A percentile compares a stretch with the other conserved stretches of the same genome.
Evolutionary conservation across 1,284 basidiomycete species (phyloP).

Genomic region (Xerocomus nothofagi): DNA sequence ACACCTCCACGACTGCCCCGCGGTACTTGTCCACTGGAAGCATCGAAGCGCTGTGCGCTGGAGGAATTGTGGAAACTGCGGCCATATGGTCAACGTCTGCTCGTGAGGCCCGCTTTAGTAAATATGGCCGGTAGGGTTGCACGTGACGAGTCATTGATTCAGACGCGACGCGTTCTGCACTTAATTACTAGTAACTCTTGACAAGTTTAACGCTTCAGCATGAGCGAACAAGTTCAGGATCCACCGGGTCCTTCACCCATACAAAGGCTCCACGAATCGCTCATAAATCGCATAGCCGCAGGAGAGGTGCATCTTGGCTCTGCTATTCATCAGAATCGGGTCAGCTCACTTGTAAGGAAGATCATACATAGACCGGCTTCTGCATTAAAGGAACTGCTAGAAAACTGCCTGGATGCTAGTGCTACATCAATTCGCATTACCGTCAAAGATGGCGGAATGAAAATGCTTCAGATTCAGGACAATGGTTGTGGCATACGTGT

Average conservation of each 20-base stretch:
- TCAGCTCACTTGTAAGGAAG: slow-evolving; percentile 43
- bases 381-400: slow-evolving; percentile 94
- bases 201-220: too few relatives aligned
- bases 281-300: slow-evolving; percentile 82
- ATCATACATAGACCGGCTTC: slow-evolving; percentile 97
- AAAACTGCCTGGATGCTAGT: slow-evolving; percentile 94
- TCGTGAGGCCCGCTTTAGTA: too few relatives aligned
- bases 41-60: slow-evolving; percentile 5
- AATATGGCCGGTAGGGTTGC: background rate
- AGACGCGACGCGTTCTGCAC: too few relatives aligned
- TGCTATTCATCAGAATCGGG: background rate
- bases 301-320: slow-evolving; percentile 58
- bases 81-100: too few relatives aligned
- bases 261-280: slow-evolving; percentile 65
- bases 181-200: too few relatives aligned
- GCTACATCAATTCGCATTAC: slow-evolving; percentile 86
- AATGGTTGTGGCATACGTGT: slow-evolving; percentile 95
- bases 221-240: slow-evolving; percentile 12
- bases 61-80: background rate
- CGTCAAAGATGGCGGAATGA: slow-evolving; percentile 95
- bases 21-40: slow-evolving; percentile 59
- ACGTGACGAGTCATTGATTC: too few relatives aligned
- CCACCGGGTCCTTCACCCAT: slow-evolving; percentile 52
- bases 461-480: slow-evolving; percentile 94
- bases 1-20: slow-evolving; percentile 80